Percentiles rank a stretch among this genome's conserved stretches.
phyloP scores from a whole-genome alignment of 257 asterid species.

The Cinchona pubescens region DNA sequence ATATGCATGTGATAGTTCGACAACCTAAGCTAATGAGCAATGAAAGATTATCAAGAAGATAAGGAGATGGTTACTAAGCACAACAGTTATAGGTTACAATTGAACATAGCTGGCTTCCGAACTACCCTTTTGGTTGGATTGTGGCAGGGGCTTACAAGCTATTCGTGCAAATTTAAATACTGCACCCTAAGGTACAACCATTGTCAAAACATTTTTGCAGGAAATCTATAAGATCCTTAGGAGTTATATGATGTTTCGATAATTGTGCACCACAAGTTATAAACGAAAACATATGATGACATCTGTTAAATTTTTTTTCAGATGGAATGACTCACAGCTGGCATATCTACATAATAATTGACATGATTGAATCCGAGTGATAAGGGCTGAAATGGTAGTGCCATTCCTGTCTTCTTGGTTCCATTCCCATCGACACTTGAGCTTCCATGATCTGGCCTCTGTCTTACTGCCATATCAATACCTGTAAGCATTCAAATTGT shows the following conservation, averaged over 20 bases:
- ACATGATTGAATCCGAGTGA: slow-evolving; percentile 81
- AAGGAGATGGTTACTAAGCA: neutral
- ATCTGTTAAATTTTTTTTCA: neutral
- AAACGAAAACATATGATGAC: neutral
- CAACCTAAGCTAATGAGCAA: neutral
- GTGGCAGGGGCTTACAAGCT: neutral
- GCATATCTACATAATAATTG: slow-evolving; percentile 91
- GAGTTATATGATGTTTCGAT: neutral
- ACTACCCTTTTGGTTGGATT: neutral
- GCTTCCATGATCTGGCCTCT: slow-evolving; percentile 27
- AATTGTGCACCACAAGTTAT: neutral
- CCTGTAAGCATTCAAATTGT: slow-evolving; percentile 38
- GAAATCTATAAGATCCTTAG: neutral
- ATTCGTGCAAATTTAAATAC: neutral
- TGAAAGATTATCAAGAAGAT: neutral
- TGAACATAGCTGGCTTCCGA: neutral
- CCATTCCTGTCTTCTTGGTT: slow-evolving; percentile 68
- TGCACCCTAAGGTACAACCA: neutral
- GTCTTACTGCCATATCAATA: slow-evolving; percentile 36
- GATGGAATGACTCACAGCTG: slow-evolving; percentile 59
- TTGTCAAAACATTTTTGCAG: neutral
- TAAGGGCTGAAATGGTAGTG: slow-evolving; percentile 86
- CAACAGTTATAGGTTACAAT: neutral
- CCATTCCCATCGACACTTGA: slow-evolving; percentile 22
- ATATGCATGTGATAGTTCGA: neutral